Evolutionary conservation across 176 grass and related monocot genomes (phyloP).

Genomic region (Carex scoparia): DNA sequence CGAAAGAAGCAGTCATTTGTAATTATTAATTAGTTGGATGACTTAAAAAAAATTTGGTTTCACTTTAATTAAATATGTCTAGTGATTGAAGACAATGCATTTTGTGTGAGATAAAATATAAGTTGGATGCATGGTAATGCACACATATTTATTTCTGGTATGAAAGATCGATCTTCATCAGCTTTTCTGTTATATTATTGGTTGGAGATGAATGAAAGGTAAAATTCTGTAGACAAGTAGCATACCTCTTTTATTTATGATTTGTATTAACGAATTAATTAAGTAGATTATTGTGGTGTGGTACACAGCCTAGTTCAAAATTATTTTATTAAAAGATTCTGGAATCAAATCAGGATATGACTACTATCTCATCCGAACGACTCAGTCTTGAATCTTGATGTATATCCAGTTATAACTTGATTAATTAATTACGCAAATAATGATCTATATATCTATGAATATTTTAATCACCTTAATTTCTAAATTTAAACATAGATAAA

Average conservation of each 20-base stretch:
- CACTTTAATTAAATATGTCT: no score
- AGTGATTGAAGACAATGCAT: no score
- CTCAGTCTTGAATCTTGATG: neutral
- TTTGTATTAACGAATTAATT: constrained; percentile 7
- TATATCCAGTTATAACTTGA: neutral
- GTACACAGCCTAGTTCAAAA: neutral
- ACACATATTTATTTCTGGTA: no score
- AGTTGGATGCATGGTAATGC: no score
- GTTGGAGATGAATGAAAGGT: neutral
- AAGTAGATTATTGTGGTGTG: neutral
- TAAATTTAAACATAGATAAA: no score
- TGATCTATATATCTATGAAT: neutral
- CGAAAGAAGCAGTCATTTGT: no score
- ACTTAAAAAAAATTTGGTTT: no score
- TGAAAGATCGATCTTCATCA: no score
- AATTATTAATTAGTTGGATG: no score
- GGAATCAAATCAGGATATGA: constrained; percentile 16
- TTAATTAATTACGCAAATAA: neutral
- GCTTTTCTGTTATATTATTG: no score
- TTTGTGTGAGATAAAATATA: no score
- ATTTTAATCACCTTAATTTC: neutral
- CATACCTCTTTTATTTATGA: neutral
- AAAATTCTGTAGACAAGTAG: neutral
- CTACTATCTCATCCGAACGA: constrained; percentile 9
- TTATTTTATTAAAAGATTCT: constrained; percentile 21